Conservation (phyloP, 768 basidiomycete genomes). For the Hericium alpestre region DNA sequence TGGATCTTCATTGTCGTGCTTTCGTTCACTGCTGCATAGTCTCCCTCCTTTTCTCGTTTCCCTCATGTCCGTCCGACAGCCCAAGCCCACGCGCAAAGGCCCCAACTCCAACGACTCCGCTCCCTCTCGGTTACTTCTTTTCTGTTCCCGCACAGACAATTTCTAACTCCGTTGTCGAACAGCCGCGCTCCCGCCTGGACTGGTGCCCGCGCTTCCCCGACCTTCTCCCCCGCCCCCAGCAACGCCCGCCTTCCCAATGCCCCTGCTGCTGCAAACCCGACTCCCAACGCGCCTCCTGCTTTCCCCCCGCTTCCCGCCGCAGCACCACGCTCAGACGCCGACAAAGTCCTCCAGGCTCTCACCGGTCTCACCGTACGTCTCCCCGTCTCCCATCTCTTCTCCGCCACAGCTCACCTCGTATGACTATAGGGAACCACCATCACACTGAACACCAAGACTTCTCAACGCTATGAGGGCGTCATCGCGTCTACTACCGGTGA, state of each 20-base stretch:
- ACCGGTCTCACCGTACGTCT: conserved; percentile 60
- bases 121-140: conserved; percentile 35
- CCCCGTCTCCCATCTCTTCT: background rate
- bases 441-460: conserved; percentile 62
- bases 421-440: conserved; percentile 59
- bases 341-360: conserved; percentile 53
- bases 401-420: conserved; percentile 5
- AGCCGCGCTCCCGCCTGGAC: conserved; percentile 52
- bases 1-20: conserved; percentile 21
- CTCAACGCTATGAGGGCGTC: conserved; percentile 65
- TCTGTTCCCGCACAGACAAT: conserved; percentile 7
- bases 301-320: conserved; percentile 18
- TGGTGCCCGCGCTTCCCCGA: conserved; percentile 54
- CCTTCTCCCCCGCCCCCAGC: conserved; percentile 45
- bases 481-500: conserved; percentile 50
- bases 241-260: conserved; percentile 31
- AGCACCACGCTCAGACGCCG: conserved; percentile 30
- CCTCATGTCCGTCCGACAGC: conserved; percentile 31
- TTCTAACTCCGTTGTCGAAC: background rate
- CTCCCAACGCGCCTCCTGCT: conserved; percentile 12
- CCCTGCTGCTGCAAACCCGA: conserved; percentile 33
- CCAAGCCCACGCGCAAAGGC: conserved; percentile 56
- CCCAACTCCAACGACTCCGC: conserved; percentile 34
- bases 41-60: conserved; percentile 14
- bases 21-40: conserved; percentile 3